Base-by-base conservation (phyloP, 2,329 filamentous ascomycete species). In the Penicillium sp. region DNA sequence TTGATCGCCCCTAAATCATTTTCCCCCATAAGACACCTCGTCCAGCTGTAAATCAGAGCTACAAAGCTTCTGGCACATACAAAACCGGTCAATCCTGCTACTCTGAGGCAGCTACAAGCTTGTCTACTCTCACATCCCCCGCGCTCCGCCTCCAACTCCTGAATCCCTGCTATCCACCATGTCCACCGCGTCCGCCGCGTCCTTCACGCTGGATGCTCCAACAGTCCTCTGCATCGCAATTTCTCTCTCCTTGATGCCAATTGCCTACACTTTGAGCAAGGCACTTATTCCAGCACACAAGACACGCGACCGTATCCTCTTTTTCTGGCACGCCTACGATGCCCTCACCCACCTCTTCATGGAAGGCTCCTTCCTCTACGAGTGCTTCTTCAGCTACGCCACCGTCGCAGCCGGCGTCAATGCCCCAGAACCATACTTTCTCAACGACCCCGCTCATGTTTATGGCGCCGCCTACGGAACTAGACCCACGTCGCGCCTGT, bases 251-350 rank as follows among this genome's bases (percentile, higher is more conserved):
- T 74, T 83, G 39, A 77, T 83, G 60, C 72, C 72, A 19, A 66
- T 74, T 45, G 80, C 81, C 40, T 80, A 79, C 63, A 25, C 72
- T 27, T 68, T 75, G 44, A 79, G 78, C 35, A 61, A 71, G 14
- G 61, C 63, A 35, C 65, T 79, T 9, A 75, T 87, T 22, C 80
- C 84, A 3, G 65, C 72, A 14, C 64, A 75, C 1, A 75, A 82
- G 10, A 72, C 80, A 1, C 66, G 73, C 31, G 80, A 83, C 48
- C 89, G 90, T 54, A 75, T 88, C 66, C 83, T 96, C 57, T 95
- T 95, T 78, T 81, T 95, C 72, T 96, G 92, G 92, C 91, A 96
- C 75, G 80, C 88, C 31, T 95, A 95, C 73, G 91, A 96, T 70
- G 89, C 89, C 28, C 80, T 96, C 36, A 92, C 91, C 64, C 93